Conservation (phyloP, 768 basidiomycete genomes). For the Termitomyces sp. region DNA sequence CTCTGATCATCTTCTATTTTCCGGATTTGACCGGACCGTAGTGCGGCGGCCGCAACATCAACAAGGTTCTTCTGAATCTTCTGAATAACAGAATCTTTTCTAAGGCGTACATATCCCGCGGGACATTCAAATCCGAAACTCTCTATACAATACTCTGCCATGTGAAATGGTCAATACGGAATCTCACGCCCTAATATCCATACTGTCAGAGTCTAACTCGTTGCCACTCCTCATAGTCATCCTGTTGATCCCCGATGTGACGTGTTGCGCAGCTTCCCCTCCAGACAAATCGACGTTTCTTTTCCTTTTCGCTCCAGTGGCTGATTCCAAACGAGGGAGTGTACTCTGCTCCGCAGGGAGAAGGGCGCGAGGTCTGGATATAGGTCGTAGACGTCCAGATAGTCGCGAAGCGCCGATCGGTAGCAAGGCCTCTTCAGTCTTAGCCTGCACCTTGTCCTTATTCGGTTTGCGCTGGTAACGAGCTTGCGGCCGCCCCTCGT, state of each 20-base stretch:
- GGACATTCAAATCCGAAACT: too few relatives aligned
- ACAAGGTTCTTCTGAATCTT: background rate
- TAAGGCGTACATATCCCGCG: too few relatives aligned
- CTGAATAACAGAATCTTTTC: background rate
- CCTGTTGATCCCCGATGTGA: constrained; percentile 3
- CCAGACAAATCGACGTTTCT: background rate
- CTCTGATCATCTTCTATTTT: background rate
- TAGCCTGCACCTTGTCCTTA: background rate
- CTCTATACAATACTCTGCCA: too few relatives aligned
- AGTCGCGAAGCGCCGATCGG: constrained; percentile 9
- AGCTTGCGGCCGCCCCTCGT: background rate
- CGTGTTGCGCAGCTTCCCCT: constrained; percentile 1
- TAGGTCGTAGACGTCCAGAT: constrained; percentile 11
- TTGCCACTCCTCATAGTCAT: constrained; percentile 5
- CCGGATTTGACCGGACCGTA: background rate
- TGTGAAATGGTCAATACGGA: background rate
- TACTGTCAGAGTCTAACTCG: background rate
- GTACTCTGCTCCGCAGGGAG: background rate
- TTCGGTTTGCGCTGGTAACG: constrained; percentile 7
- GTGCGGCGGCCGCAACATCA: background rate
- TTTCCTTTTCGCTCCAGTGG: constrained; percentile 12
- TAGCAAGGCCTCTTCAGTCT: background rate
- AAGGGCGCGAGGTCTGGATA: background rate
- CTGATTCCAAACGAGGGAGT: background rate
- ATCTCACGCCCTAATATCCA: background rate